Evolutionary conservation across 139 green algal species (phyloP).

Genomic region (Spirogloea muscicola): DNA sequence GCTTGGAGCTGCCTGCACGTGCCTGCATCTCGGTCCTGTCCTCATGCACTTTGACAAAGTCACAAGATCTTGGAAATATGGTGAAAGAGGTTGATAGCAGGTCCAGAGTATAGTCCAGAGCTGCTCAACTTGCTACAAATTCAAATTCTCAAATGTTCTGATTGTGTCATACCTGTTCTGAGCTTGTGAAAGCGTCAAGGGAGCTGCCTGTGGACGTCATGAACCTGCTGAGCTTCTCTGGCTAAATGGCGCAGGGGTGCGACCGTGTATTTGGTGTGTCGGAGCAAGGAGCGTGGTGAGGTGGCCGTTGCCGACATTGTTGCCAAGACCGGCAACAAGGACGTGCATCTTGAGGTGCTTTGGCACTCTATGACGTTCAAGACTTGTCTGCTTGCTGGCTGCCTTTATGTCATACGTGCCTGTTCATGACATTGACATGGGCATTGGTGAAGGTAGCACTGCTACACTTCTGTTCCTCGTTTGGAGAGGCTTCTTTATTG

Average conservation of each 20-base stretch:
- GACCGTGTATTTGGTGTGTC: conserved; percentile 42
- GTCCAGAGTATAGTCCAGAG: background rate
- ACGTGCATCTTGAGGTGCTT: conserved; percentile 6
- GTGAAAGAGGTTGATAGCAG: background rate
- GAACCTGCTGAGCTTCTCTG: too few species aligned
- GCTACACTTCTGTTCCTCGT: background rate
- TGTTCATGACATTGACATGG: too few species aligned
- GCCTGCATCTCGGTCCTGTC: too few species aligned
- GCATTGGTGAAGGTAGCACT: too few species aligned
- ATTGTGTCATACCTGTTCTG: too few species aligned
- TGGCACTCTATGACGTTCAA: background rate
- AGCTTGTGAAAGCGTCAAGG: too few species aligned
- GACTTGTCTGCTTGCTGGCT: background rate
- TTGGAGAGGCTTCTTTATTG: background rate
- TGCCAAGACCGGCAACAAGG: background rate
- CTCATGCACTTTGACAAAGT: too few species aligned
- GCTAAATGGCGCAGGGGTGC: conserved; percentile 5
- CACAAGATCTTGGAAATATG: background rate
- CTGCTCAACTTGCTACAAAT: background rate
- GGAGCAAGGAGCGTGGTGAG: conserved; percentile 25
- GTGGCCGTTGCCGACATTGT: conserved; percentile 16
- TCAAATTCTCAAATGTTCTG: background rate
- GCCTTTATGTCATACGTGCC: background rate
- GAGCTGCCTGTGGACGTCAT: too few species aligned
- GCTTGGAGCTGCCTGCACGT: too few species aligned